Base-by-base conservation (phyloP, 805 yeast genomes). In the Saccharomycopsis sp. region DNA sequence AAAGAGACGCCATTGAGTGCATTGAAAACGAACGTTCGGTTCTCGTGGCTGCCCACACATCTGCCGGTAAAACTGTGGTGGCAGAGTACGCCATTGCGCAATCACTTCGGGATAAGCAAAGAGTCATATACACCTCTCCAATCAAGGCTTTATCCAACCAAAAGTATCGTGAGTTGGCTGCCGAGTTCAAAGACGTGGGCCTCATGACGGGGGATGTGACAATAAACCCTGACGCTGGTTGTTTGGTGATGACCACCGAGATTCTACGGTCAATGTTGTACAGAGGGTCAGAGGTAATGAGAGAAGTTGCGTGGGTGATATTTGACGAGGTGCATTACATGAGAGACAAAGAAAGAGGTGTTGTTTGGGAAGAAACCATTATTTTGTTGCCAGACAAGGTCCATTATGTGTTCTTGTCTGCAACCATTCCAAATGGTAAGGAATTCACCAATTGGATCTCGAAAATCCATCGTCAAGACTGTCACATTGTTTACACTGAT, bases 151-250 rank as follows among this genome's bases (percentile, higher is more conserved):
- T 88, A 59, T 83, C 95, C 53, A 88, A 88, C 59, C 97, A 88
- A 62, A 88, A 88, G 56, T 88, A 84, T 56, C 74, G 97, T 64
- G 97, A 88, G 59, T 67, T 92, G 51, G 67, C 80, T 43, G 94
- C 95, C 2, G 95, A 88, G 54, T 85, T 92, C 66, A 89, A 92
- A 17, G 97, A 92, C 59, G 97, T 92, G 22, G 99, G 99, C 38
- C 71, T 92, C 46, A 92, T 92, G 94, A 92, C 99, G 9, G 99
- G 99, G 60, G 99, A 92, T 70, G 96, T 92, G 34, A 89, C 96
- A 19, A 92, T 92, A 50, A 92, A 92, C 54, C 97, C 97, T 3
- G 96, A 89, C 53, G 99, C 98, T 3, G 89, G 94, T 33, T 92
- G 99, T 67, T 68, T 92, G 50, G 96, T 92, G 38, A 92, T 92